Evolutionary conservation across 768 basidiomycete species (phyloP), one percentile per base, ranked within the genome.

Genomic region (Lactarius quietus): DNA sequence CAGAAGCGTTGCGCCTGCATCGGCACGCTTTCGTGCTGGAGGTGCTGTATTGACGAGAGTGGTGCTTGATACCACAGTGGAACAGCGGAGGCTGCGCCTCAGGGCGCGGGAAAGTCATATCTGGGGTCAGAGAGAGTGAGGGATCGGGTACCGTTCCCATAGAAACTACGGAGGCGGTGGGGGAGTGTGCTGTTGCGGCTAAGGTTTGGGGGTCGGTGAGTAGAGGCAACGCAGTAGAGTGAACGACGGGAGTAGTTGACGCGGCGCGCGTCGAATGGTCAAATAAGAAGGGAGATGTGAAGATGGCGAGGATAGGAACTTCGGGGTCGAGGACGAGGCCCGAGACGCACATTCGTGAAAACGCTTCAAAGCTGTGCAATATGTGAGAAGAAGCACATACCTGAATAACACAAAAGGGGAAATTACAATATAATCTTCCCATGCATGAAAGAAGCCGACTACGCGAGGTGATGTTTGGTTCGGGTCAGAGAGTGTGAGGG

Each of bases 261-360:
- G 65, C 69, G 68, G 67, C 77, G 38, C 69, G 17, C 1, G 26
- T 74, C 43, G 74, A 73, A 63, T 70, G 73, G 61, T 69, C 53
- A 52, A 74, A 67, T 48, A 78, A 74, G 33, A 78, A 74, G 9
- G 77, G 73, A 3, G 80, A 74, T 38, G 78, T 74, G 70, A 86
- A 84, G 6, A 84, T 70, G 35, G 82, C 71, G 57, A 81, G 81
- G 60, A 83, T 75, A 48, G 83, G 81, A 7, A 89, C 76, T 67
- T 92, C 89, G 17, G 92, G 93, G 74, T 95, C 94, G 56, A 97
- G 81, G 20, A 98, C 73, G 67, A 98, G 84, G 28, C 96, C 96
- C 29, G 90, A 92, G 35, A 94, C 89, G 71, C 92, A 85, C 72
- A 95, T 95, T 29, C 95, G 88, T 51, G 92, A 92, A 69, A 90